Conservation (phyloP, 2,329 filamentous ascomycete genomes). For the Sodiomyces alkalinus region DNA sequence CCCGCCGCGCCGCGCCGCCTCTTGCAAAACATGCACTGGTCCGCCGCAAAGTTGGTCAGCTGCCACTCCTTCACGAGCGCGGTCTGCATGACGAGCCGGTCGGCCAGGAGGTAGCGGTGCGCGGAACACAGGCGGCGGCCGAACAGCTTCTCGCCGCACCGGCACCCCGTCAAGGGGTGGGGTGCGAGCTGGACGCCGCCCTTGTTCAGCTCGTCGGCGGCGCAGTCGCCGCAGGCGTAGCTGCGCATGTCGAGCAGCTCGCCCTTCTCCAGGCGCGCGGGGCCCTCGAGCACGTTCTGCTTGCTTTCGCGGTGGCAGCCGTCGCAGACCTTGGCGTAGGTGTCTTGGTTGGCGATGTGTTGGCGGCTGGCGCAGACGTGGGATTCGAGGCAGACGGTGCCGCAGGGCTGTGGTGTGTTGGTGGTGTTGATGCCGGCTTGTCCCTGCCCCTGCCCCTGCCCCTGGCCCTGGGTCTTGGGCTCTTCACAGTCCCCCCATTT, state of each 20-base stretch:
- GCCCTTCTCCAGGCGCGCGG: conserved; percentile 4
- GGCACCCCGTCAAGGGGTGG: conserved; percentile 19
- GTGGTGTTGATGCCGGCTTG: conserved; percentile 2
- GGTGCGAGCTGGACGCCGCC: background rate
- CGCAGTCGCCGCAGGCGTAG: conserved; percentile 20
- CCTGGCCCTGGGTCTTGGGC: background rate
- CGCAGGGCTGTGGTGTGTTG: conserved; percentile 1
- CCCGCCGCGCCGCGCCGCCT: conserved; percentile 3
- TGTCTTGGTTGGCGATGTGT: conserved; percentile 1
- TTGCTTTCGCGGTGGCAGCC: conserved; percentile 12
- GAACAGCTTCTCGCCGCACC: conserved; percentile 20
- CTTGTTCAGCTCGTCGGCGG: conserved; percentile 1
- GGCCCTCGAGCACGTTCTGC: conserved; percentile 6
- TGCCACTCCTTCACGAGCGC: conserved; percentile 14
- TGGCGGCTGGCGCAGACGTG: conserved; percentile 10
- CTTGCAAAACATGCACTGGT: conserved; percentile 17
- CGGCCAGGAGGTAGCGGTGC: conserved; percentile 17
- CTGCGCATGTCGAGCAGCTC: conserved; percentile 18
- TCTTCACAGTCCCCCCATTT: background rate
- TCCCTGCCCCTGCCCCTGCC: too few relatives aligned
- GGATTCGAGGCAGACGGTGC: background rate
- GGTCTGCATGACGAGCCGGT: conserved; percentile 10
- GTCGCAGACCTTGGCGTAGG: conserved; percentile 8
- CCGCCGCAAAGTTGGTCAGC: conserved; percentile 9
- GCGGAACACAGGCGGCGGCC: conserved; percentile 16